Evolutionary conservation across 2,329 filamentous ascomycete genomes (phyloP), one percentile per base, ranked within the genome.

Genomic region (Boeremia lycopersici): DNA sequence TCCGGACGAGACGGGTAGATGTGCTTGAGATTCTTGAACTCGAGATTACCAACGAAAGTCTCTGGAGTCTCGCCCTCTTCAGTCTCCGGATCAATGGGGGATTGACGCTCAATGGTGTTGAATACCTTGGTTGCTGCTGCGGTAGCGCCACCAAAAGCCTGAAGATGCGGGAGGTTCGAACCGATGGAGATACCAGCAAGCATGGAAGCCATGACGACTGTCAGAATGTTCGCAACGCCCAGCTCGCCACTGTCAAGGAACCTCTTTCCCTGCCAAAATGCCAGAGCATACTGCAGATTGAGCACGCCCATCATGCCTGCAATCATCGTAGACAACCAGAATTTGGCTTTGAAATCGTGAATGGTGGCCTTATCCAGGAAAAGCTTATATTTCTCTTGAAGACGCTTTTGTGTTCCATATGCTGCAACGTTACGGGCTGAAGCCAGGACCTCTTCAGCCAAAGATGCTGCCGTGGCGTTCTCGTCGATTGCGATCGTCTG

Each of bases 1-100:
- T 97, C 93, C 0, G 93, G 91, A 11, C 95, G 86, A 6, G 92
- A 96, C 4, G 95, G 95, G 68, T 99, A 98, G 65, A 97, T 93
- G 75, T 96, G 93, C 74, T 90, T 95, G 70, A 98, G 82, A 63
- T 91, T 84, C 63, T 87, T 85, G 39, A 99, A 83, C 61, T 93
- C 89, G 53, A 99, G 88, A 13, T 85, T 86, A 26, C 95, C 95
- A 56, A 89, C 80, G 2, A 96, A 82, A 17, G 84, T 75, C 1
- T 91, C 86, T 1, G 96, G 82, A 62, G 82, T 92, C 56, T 85
- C 80, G n/a, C 93, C 95, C 8, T 82, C 79, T 1, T 88, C 83
- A 2, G 83, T 84, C 6, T 85, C 85, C 0, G 93, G 87, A 68
- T 99, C 90, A 42, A 98, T 81, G 0, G 93, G 92, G 0, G 95